A percentile compares a stretch with the other conserved stretches of the same genome.
phyloP scores from a whole-genome alignment of 2,329 filamentous ascomycete genomes.

The Boeremia exigua region DNA sequence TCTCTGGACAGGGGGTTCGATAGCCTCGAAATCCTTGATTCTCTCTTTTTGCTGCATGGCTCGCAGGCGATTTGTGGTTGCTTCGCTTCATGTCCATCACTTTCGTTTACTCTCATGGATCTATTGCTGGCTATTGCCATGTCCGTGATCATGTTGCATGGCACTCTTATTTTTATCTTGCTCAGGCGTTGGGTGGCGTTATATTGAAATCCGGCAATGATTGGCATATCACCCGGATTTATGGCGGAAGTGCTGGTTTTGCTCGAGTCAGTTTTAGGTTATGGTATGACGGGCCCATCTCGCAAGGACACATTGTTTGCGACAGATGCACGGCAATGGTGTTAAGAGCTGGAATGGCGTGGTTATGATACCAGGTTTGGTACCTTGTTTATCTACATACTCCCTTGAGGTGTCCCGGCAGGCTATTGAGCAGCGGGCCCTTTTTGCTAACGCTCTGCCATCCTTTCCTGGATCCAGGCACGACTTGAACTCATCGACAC shows the following conservation, averaged over 20 bases:
- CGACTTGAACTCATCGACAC: slow-evolving; percentile 29
- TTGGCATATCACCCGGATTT: slow-evolving; percentile 19
- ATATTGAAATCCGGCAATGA: slow-evolving; percentile 8
- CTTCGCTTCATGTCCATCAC: slow-evolving; percentile 23
- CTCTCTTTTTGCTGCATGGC: slow-evolving; percentile 34
- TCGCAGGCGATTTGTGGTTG: slow-evolving; percentile 25
- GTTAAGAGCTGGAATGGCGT: slow-evolving; percentile 17
- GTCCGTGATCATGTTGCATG: slow-evolving; percentile 24
- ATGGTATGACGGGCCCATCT: slow-evolving; percentile 10
- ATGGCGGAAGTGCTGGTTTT: slow-evolving; percentile 5
- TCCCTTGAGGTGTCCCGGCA: slow-evolving; percentile 8
- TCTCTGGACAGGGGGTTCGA: slow-evolving; percentile 31
- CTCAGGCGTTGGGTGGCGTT: slow-evolving; percentile 28
- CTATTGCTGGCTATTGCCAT: background rate
- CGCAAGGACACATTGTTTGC: slow-evolving; percentile 9
- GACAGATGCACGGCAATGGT: slow-evolving; percentile 13
- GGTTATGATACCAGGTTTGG: slow-evolving; percentile 19
- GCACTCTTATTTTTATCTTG: slow-evolving; percentile 24
- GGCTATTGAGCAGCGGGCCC: slow-evolving; percentile 9
- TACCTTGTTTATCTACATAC: slow-evolving; percentile 18
- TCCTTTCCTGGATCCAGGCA: slow-evolving; percentile 32
- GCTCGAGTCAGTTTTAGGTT: slow-evolving; percentile 3
- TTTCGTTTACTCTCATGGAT: slow-evolving; percentile 31
- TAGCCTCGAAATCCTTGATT: slow-evolving; percentile 22
- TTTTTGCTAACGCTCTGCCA: slow-evolving; percentile 10